Base-by-base conservation (phyloP, 805 yeast genomes). In the Wickerhamiella azymoides region DNA sequence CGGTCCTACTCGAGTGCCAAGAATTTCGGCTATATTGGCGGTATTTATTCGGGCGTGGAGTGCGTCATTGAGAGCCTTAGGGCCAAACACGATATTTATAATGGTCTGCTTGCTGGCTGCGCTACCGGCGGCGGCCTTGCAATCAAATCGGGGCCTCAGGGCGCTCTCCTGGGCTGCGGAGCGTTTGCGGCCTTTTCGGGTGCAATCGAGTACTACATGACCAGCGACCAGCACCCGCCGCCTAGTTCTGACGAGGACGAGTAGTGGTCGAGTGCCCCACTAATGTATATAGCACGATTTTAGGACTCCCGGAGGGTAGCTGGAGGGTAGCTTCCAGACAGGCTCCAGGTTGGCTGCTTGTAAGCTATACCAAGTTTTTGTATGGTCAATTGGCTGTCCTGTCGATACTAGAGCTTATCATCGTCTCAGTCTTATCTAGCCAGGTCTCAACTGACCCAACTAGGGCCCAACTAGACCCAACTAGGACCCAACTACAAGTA, bases 101-200 rank as follows among this genome's bases (percentile, higher is more conserved):
- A 92, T 60, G 96, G 96, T 39, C 76, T 84, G 2, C 72, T 76
- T 38, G 97, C 97, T 3, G 98, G 98, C 2, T 92, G 96, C 65
- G 69, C 89, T 32, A 92, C 98, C 1, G 98, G 98, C 38, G 98
- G 95, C 28, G 96, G 95, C 0, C 71, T 92, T 44, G 94, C 96
- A 1, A 73, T 83, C 54, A 84, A 82, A 59, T 77, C 92, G 40
- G 98, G 98, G 1, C 98, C 98, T 1, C 86, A 80, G 56, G 93
- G 94, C 25, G 92, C 95, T 0, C 56, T 78, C 21, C 61, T 88
- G 48, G 98, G 98, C 1, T 92, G 97, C 70, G 96, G 93, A 24
- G 98, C 96, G 8, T 92, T 92, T 67, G 96, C 97, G 2, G 94
- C 92, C 7, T 92, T 92, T 62, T 80, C 94, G 47, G 51, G 63